Base-by-base conservation (phyloP, 1,139 yeast genomes). In the Lodderomyces orthopsilosis region DNA sequence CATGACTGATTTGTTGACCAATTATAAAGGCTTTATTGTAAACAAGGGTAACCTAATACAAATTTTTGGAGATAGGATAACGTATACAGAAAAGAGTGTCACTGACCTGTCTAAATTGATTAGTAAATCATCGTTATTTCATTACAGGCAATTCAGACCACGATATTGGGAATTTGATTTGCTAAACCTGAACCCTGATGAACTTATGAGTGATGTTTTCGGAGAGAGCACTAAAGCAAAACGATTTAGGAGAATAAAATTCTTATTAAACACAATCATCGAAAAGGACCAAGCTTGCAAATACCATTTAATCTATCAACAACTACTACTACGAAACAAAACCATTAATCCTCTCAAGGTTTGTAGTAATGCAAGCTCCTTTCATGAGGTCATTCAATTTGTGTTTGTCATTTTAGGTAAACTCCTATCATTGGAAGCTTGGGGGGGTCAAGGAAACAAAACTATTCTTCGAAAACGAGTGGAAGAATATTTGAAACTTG, bases 381-480 rank as follows among this genome's bases (percentile, higher is more conserved):
- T 58, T 21, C 47, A 51, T 10, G 37, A 48, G 0, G 79, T 83
- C 0, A 51, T 70, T 0, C 60, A 55, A 38, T 75, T 79, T 49
- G 55, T 77, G 1, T 51, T 73, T 2, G 54, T 67, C 0, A 46
- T 79, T 0, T 45, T 77, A 3, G 76, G 74, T 7, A 73, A 69
- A 42, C 46, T 84, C 0, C 62, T 85, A 26, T 89, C 93, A 0
- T 35, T 57, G 2, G 69, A 65, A 8, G 51, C 77, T 2, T 77
- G 85, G 68, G 96, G 96, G 0, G 59, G 78, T 1, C 48, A 48
- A 2, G 47, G 52, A 6, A 88, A 87, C 54, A 75, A 76, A 55
- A 45, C 68, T 0, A 47, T 58, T 0, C 53, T 86, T 0, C 57
- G 69, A 35, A 51, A 56, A 2, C 59, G 62, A 14, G 52, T 85